A percentile compares a stretch with the other conserved stretches of the same genome.
These are phyloP conservation scores for Glutinoglossum americanum DNA, from an alignment of 495 filamentous ascomycete genomes.

Conservation along the genomic window DNA sequence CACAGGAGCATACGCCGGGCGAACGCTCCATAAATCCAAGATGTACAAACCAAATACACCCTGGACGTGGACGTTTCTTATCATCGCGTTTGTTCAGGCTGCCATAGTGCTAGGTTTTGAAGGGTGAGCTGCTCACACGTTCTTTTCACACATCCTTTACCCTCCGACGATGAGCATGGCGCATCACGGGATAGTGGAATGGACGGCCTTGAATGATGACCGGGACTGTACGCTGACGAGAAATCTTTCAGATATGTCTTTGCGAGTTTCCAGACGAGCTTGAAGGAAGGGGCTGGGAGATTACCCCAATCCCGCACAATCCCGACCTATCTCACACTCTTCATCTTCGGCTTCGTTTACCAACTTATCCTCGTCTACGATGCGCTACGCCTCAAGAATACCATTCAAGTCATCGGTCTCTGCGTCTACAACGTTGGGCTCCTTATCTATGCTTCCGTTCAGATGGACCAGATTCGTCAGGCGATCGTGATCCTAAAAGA, in stretches of 20 bases:
- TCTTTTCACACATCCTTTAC: not conserved
- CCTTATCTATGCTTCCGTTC: constrained; percentile 77
- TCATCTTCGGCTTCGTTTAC: constrained; percentile 93
- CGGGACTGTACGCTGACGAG: not conserved
- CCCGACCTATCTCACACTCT: constrained; percentile 47
- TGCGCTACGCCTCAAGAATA: constrained; percentile 85
- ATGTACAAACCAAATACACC: constrained; percentile 55
- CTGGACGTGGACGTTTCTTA: constrained; percentile 78
- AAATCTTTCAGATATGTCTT: constrained; percentile 50
- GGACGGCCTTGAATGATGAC: not conserved
- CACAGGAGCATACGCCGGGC: constrained; percentile 13
- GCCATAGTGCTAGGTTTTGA: constrained; percentile 62
- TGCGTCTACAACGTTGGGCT: constrained; percentile 81
- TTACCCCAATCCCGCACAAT: constrained; percentile 16
- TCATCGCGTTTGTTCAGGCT: constrained; percentile 53
- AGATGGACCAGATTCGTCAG: constrained; percentile 66
- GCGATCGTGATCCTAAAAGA: constrained; percentile 34
- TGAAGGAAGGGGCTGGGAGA: constrained; percentile 12
- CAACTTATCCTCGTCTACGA: constrained; percentile 77
- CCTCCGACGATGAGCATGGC: not conserved
- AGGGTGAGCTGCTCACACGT: constrained; percentile 37
- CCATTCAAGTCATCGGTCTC: constrained; percentile 92
- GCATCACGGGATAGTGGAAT: not conserved
- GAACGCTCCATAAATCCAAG: constrained; percentile 16
- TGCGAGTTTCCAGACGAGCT: constrained; percentile 32